These are phyloP conservation scores for Rhizomucor pusillus DNA, from an alignment of 371 early-diverging fungal species.

Conservation along the genomic window DNA sequence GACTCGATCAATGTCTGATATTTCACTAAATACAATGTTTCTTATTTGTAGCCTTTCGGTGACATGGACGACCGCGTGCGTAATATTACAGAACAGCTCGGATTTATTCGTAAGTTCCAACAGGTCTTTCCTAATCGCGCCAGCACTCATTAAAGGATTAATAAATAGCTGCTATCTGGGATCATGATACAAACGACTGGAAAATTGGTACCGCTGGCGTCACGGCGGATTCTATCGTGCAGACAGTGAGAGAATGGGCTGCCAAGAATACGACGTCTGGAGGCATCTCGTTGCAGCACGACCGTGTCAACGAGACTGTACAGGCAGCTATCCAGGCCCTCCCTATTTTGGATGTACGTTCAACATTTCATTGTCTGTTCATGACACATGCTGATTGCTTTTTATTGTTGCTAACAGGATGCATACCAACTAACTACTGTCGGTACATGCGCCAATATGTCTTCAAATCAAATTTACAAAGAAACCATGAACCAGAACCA, in stretches of 20 bases:
- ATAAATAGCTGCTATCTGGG: slow-evolving; percentile 15
- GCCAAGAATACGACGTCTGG: slow-evolving; percentile 20
- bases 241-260: slow-evolving; percentile 28
- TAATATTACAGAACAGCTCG: slow-evolving; percentile 40
- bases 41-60: slow-evolving; percentile 46
- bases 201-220: slow-evolving; percentile 10
- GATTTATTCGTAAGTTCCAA: slow-evolving; percentile 22
- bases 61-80: slow-evolving; percentile 60
- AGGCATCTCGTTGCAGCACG: slow-evolving; percentile 42
- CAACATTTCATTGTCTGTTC: too few relatives aligned
- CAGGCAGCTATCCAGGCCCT: slow-evolving; percentile 47
- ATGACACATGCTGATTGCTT: too few relatives aligned
- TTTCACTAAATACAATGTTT: too few relatives aligned
- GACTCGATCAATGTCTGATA: too few relatives aligned
- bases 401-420: too few relatives aligned
- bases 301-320: slow-evolving; percentile 34
- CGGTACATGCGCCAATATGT: slow-evolving; percentile 16
- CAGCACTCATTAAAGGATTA: too few relatives aligned
- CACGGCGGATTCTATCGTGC: slow-evolving; percentile 18
- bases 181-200: slow-evolving; percentile 21
- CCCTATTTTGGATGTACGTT: slow-evolving; percentile 15
- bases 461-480: slow-evolving; percentile 12
- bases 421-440: slow-evolving; percentile 15
- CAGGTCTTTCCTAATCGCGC: too few relatives aligned
- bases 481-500: slow-evolving; percentile 7